Percentiles rank a stretch among this genome's conserved stretches.
Evolutionary conservation across 2,329 filamentous ascomycete genomes (phyloP).

Genomic region (Passalora sequoiae): DNA sequence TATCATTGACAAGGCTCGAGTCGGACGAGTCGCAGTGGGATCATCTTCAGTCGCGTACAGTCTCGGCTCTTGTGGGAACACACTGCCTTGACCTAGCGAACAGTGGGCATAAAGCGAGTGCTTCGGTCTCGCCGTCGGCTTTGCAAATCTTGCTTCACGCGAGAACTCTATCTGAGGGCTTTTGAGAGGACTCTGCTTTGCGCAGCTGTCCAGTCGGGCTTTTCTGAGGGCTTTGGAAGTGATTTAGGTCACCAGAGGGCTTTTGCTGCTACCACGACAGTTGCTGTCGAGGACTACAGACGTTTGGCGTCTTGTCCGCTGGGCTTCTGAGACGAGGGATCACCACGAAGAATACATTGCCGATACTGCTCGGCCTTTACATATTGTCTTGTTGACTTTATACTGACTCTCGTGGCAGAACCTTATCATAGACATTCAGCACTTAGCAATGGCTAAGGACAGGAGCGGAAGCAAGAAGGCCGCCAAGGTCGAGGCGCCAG

Average conservation of each 20-base stretch:
- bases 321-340: slow-evolving; percentile 35
- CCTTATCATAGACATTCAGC: slow-evolving; percentile 29
- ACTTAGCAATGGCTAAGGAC: slow-evolving; percentile 42
- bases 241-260: slow-evolving; percentile 32
- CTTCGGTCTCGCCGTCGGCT: slow-evolving; percentile 38
- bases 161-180: slow-evolving; percentile 33
- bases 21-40: slow-evolving; percentile 25
- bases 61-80: slow-evolving; percentile 51
- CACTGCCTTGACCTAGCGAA: slow-evolving; percentile 42
- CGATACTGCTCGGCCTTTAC: background rate
- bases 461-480: slow-evolving; percentile 35
- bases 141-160: slow-evolving; percentile 24
- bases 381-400: slow-evolving; percentile 14
- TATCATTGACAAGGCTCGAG: slow-evolving; percentile 15
- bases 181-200: slow-evolving; percentile 23
- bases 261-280: slow-evolving; percentile 28
- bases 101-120: slow-evolving; percentile 38
- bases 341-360: slow-evolving; percentile 5
- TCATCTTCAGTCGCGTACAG: slow-evolving; percentile 25
- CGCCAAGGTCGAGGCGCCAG: slow-evolving; percentile 24
- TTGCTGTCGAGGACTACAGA: slow-evolving; percentile 39
- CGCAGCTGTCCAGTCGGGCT: slow-evolving; percentile 29
- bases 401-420: slow-evolving; percentile 27
- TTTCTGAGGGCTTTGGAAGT: slow-evolving; percentile 32
- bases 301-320: slow-evolving; percentile 33